phyloP scores from a whole-genome alignment of 148 eudicot genomes.

The Selenicereus undatus region DNA sequence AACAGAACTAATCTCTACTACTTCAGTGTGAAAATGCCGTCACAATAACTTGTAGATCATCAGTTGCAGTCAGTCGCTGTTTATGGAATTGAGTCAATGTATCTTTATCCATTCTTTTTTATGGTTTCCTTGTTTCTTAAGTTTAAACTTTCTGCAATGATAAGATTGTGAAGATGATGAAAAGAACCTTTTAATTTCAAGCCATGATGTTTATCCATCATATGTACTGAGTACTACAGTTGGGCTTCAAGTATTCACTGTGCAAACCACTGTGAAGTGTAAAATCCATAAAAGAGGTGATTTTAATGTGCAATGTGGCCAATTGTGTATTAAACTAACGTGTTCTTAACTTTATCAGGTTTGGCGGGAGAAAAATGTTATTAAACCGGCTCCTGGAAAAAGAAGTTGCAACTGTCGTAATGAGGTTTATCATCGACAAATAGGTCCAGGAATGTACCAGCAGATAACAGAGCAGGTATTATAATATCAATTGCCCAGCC shows the following conservation, averaged over 20 bases:
- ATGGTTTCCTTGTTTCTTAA: not conserved
- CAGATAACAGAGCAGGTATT: conserved; percentile 98
- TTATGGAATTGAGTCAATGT: not conserved
- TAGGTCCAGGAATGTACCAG: conserved; percentile 99
- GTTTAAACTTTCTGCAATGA: not conserved
- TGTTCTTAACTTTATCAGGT: conserved; percentile 42
- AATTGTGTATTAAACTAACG: not conserved
- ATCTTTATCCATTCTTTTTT: not conserved
- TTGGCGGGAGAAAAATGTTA: conserved; percentile 85
- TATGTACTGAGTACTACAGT: not conserved
- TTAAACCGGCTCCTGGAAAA: conserved; percentile 85
- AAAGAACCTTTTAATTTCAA: not conserved
- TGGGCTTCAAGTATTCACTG: not conserved
- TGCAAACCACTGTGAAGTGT: not conserved
- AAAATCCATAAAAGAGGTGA: not conserved
- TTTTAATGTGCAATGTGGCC: not conserved
- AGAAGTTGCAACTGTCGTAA: conserved; percentile 93
- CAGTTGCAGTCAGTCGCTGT: not conserved
- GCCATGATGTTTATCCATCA: not conserved
- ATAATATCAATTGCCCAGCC: not conserved
- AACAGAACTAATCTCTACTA: not conserved
- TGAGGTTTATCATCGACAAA: conserved; percentile 94
- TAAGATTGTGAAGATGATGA: not conserved
- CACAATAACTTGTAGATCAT: not conserved
- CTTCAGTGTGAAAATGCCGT: not conserved